A percentile compares a stretch with the other conserved stretches of the same genome.
phyloP scores from a whole-genome alignment of 2,329 filamentous ascomycete species.

The Aspergillus novofumigatus region DNA sequence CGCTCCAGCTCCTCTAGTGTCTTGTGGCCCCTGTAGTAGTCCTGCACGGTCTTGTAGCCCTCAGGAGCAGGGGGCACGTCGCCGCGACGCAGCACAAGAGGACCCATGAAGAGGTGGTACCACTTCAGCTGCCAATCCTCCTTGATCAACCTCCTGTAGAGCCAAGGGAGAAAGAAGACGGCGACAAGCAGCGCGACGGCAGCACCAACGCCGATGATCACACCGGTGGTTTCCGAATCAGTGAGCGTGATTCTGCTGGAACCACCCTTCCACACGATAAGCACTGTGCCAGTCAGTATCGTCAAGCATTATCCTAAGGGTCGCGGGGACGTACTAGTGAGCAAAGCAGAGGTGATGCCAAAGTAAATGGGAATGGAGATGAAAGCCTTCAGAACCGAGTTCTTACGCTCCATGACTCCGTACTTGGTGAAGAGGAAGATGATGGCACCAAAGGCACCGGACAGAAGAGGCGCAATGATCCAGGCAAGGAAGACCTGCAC shows the following conservation, averaged over 20 bases:
- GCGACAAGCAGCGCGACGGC: conserved; percentile 6
- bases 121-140: conserved; percentile 14
- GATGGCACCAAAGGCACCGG: conserved; percentile 11
- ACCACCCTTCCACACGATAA: conserved; percentile 20
- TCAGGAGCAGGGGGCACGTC: conserved; percentile 9
- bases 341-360: conserved; percentile 12
- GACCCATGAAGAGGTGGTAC: conserved; percentile 11
- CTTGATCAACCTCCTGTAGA: conserved; percentile 11
- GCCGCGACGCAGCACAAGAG: conserved; percentile 14
- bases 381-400: conserved; percentile 10
- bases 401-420: conserved; percentile 8
- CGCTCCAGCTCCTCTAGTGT: conserved; percentile 13
- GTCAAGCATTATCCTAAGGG: neutral
- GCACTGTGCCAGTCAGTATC: conserved; percentile 6
- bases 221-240: conserved; percentile 6
- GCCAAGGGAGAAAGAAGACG: conserved; percentile 14
- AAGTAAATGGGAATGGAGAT: conserved; percentile 14
- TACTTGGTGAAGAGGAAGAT: conserved; percentile 17
- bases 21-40: conserved; percentile 19
- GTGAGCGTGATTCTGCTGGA: conserved; percentile 12
- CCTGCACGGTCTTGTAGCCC: conserved; percentile 4
- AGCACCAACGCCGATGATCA: conserved; percentile 12
- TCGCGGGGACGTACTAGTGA: conserved; percentile 8
- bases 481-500: conserved; percentile 18
- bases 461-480: conserved; percentile 15